A percentile compares a stretch with the other conserved stretches of the same genome.
These are phyloP conservation scores for Pinus tabuliformis DNA, from an alignment of 75 land plant genomes.

Conservation along the genomic window DNA sequence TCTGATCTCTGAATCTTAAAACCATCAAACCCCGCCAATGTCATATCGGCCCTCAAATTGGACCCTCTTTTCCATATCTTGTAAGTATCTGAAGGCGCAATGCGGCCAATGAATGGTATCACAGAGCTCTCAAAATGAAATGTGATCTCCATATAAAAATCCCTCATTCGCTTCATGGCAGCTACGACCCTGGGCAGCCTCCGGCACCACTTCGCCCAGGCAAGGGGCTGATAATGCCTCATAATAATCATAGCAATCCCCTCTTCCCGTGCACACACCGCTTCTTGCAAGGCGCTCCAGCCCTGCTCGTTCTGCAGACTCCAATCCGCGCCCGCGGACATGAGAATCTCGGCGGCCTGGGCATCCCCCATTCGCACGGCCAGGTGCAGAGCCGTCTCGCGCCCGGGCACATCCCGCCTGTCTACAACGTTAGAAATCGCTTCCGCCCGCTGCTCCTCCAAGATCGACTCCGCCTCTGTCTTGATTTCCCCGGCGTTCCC, in stretches of 20 bases:
- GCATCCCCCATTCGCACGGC: slow-evolving; percentile 59
- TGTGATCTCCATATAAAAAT: slow-evolving; percentile 79
- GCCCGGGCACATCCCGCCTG: slow-evolving; percentile 63
- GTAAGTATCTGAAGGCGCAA: slow-evolving; percentile 85
- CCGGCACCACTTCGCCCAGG: slow-evolving; percentile 91
- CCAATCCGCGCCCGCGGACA: slow-evolving; percentile 71
- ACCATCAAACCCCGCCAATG: slow-evolving; percentile 84
- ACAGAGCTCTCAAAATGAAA: slow-evolving; percentile 83
- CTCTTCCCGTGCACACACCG: slow-evolving; percentile 59
- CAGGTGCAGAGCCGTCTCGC: slow-evolving; percentile 69
- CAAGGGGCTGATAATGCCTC: slow-evolving; percentile 67
- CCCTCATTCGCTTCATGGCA: slow-evolving; percentile 75
- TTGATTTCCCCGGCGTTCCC: slow-evolving; percentile 37
- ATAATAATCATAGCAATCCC: slow-evolving; percentile 66
- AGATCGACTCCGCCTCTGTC: slow-evolving; percentile 46
- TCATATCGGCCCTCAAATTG: slow-evolving; percentile 80
- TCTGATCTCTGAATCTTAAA: slow-evolving; percentile 78
- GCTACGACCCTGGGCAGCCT: slow-evolving; percentile 65
- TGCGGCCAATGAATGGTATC: slow-evolving; percentile 65
- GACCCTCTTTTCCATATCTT: slow-evolving; percentile 82
- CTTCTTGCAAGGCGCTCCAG: slow-evolving; percentile 79
- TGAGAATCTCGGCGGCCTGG: slow-evolving; percentile 44
- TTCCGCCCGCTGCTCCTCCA: slow-evolving; percentile 60
- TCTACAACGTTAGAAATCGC: slow-evolving; percentile 60
- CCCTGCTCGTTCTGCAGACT: slow-evolving; percentile 74